A percentile compares a stretch with the other conserved stretches of the same genome.
These are phyloP conservation scores for Chalaropsis ovoidea DNA, from an alignment of 2,329 filamentous ascomycete genomes.

Conservation along the genomic window DNA sequence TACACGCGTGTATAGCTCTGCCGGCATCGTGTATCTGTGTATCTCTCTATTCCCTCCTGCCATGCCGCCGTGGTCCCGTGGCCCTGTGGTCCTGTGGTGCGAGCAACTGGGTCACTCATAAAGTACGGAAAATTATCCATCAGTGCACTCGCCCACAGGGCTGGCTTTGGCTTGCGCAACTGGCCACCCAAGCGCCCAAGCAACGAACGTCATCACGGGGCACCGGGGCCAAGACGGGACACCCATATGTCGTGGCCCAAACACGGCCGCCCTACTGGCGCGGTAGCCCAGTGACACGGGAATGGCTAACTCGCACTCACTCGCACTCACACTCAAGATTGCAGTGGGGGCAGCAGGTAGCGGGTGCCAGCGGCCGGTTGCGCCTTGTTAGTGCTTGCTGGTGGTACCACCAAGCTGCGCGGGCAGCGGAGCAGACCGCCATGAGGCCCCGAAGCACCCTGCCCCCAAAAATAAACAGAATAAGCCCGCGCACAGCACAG, in stretches of 20 bases:
- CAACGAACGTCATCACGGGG: not conserved
- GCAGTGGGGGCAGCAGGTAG: not conserved
- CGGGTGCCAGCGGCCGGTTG: not conserved
- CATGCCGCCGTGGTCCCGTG: not conserved
- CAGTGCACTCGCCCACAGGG: not conserved
- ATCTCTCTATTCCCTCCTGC: not conserved
- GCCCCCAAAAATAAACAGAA: not conserved
- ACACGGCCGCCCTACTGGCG: not conserved
- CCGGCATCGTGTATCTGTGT: not conserved
- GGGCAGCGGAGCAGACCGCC: not conserved
- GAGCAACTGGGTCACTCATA: not conserved
- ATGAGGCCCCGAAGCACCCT: not conserved
- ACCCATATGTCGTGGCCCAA: not conserved
- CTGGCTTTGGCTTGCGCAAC: not conserved
- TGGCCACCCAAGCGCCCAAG: not conserved
- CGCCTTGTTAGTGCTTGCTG: not conserved
- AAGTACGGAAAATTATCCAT: conserved; percentile 5
- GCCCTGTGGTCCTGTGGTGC: not conserved
- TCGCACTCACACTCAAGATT: too few species aligned
- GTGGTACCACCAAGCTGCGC: not conserved
- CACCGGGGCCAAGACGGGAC: not conserved
- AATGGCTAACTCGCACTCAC: not conserved
- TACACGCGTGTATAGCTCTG: not conserved
- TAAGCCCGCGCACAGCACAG: not conserved
- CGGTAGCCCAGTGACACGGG: not conserved